Percentiles rank a stretch among this genome's conserved stretches.
Conservation (phyloP, 768 basidiomycete genomes). For the Steccherinum ochraceum region DNA sequence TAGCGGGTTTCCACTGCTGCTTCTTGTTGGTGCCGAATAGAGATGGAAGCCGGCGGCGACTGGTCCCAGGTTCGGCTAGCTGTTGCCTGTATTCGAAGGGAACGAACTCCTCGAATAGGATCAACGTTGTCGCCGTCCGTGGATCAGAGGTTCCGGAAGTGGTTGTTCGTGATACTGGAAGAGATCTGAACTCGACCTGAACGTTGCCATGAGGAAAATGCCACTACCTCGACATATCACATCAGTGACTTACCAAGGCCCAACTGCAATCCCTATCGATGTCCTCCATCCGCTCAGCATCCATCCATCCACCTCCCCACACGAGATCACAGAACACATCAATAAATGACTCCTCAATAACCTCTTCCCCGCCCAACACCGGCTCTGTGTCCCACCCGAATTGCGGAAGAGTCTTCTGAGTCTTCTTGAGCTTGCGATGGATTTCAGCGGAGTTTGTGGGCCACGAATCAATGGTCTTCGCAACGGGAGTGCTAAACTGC, state of each 20-base stretch:
- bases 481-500: slow-evolving; percentile 60
- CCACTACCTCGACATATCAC: neutral
- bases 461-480: slow-evolving; percentile 62
- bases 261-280: slow-evolving; percentile 85
- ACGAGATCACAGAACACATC: slow-evolving; percentile 81
- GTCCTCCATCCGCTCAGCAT: slow-evolving; percentile 64
- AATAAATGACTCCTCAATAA: slow-evolving; percentile 87
- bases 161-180: slow-evolving; percentile 36
- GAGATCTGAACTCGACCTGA: slow-evolving; percentile 84
- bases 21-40: slow-evolving; percentile 51
- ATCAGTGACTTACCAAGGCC: slow-evolving; percentile 61
- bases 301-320: slow-evolving; percentile 84
- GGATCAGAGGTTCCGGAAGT: slow-evolving; percentile 45
- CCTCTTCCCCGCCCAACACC: slow-evolving; percentile 66
- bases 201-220: neutral
- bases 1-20: slow-evolving; percentile 72
- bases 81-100: slow-evolving; percentile 82
- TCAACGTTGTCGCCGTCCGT: slow-evolving; percentile 61
- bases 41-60: slow-evolving; percentile 56
- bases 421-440: slow-evolving; percentile 75
- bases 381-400: slow-evolving; percentile 95
- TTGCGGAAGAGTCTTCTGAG: slow-evolving; percentile 69
- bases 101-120: slow-evolving; percentile 93
- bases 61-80: slow-evolving; percentile 47
- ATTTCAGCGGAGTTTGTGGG: slow-evolving; percentile 69